Percentiles rank a stretch among this genome's conserved stretches.
Conservation (phyloP, 2,329 filamentous ascomycete species). For the Penicillium sp. region DNA sequence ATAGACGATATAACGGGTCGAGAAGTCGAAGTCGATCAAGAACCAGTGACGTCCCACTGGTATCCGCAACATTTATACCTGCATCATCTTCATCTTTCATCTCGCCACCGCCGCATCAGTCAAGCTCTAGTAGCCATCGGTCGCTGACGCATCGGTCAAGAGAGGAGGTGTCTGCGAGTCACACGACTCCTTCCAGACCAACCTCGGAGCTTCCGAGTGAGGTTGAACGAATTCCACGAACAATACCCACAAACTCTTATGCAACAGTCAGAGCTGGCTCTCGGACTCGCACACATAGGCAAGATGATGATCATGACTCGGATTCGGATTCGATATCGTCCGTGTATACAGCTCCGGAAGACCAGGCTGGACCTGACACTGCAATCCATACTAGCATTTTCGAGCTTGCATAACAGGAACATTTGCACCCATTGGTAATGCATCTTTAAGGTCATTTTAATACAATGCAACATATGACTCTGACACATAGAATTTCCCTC, state of each 20-base stretch:
- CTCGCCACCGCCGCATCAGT: not conserved
- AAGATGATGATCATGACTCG: conserved; percentile 9
- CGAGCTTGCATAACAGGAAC: not conserved
- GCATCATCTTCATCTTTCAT: not conserved
- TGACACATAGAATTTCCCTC: too few relatives aligned
- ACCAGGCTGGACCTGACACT: not conserved
- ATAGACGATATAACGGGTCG: not conserved
- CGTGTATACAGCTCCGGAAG: conserved; percentile 30
- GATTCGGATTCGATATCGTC: conserved; percentile 27
- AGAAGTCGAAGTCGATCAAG: not conserved
- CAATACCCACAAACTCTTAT: not conserved
- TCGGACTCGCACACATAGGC: not conserved
- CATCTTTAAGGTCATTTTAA: not conserved
- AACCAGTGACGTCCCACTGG: not conserved
- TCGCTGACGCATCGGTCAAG: not conserved
- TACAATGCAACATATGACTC: not conserved
- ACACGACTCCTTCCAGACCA: not conserved
- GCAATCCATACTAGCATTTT: not conserved
- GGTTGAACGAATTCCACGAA: not conserved
- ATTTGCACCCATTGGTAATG: too few relatives aligned
- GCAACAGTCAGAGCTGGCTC: not conserved
- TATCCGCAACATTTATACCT: not conserved
- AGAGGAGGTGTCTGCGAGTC: not conserved
- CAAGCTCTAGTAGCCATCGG: not conserved
- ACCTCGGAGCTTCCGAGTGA: not conserved